phyloP scores from a whole-genome alignment of 129 eudicot genomes.

The Chrysanthemum makinoi region DNA sequence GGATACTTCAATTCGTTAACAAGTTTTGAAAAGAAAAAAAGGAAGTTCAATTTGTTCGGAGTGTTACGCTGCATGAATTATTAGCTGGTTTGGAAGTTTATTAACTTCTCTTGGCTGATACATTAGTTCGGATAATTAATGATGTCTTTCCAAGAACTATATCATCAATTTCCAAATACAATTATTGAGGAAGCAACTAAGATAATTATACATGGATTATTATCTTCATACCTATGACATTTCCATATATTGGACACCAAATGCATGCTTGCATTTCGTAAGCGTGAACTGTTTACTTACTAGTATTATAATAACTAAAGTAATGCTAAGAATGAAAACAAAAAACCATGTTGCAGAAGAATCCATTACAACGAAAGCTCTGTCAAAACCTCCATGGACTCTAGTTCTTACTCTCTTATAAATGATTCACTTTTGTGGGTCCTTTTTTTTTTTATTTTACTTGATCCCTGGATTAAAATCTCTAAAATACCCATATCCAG shows the following conservation, averaged over 20 bases:
- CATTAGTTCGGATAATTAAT: no score
- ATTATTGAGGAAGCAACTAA: no score
- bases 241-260: neutral
- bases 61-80: no score
- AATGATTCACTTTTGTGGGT: constrained; percentile 50
- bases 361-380: constrained; percentile 53
- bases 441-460: constrained; percentile 25
- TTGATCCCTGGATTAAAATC: constrained; percentile 1
- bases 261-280: neutral
- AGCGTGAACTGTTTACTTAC: neutral
- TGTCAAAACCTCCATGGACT: constrained; percentile 48
- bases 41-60: no score
- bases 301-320: constrained; percentile 9
- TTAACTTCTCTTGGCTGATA: no score
- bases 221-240: no score
- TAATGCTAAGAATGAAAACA: constrained; percentile 29
- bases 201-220: no score
- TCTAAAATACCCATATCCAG: constrained; percentile 18
- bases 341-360: constrained; percentile 36
- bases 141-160: no score
- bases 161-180: no score
- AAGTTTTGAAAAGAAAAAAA: no score
- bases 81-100: no score
- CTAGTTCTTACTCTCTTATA: constrained; percentile 34
- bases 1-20: no score